phyloP scores from a whole-genome alignment of 805 yeast species.

The Kazachstania viticola region DNA sequence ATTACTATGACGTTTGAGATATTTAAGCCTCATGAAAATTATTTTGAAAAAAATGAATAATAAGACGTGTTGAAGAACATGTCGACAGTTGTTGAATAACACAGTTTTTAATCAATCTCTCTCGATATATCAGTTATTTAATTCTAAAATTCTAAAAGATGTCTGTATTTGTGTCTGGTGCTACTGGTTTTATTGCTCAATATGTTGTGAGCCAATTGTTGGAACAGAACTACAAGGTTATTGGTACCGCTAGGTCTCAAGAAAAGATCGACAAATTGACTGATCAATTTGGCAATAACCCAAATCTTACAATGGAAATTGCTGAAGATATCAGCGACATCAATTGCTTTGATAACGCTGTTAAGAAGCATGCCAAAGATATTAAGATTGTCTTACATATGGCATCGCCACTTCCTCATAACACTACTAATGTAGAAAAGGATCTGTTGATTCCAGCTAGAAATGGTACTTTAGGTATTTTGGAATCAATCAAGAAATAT shows the following conservation, averaged over 20 bases:
- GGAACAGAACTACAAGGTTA: slow-evolving; percentile 28
- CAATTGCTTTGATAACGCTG: not conserved
- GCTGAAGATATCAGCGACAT: not conserved
- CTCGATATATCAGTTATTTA: too few relatives aligned
- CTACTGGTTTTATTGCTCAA: slow-evolving; percentile 41
- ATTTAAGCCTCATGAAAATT: too few relatives aligned
- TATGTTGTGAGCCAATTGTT: slow-evolving; percentile 33
- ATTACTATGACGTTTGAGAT: too few relatives aligned
- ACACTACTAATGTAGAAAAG: not conserved
- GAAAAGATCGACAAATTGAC: slow-evolving; percentile 19
- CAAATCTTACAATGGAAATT: not conserved
- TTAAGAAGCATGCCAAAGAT: slow-evolving; percentile 1
- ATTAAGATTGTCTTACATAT: not conserved
- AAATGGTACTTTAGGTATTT: not conserved
- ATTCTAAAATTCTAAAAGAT: too few relatives aligned
- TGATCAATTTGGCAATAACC: not conserved
- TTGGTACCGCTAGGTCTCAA: slow-evolving; percentile 39
- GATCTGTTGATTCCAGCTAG: not conserved
- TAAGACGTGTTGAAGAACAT: too few relatives aligned
- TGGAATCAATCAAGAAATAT: not conserved
- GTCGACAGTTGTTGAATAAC: too few relatives aligned
- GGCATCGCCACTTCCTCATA: not conserved
- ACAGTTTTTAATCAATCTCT: too few relatives aligned
- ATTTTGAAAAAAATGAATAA: too few relatives aligned
- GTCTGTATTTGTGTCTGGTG: slow-evolving; percentile 37